Evolutionary conservation across 345 rosid species (phyloP).

Genomic region (Lepidium sativum): DNA sequence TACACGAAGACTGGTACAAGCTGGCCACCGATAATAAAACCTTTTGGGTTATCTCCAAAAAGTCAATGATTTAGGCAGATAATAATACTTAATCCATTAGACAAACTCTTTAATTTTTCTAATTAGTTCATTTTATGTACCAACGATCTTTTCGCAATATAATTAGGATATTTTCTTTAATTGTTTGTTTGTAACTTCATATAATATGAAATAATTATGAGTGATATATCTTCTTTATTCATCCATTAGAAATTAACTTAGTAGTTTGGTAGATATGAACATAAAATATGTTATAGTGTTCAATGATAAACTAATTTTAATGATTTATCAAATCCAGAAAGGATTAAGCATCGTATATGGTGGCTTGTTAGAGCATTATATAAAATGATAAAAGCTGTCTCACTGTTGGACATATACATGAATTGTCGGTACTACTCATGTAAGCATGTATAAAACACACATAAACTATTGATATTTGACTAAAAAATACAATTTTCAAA

Average conservation of each 20-base stretch:
- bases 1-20: constrained; percentile 12
- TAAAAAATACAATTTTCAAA: background rate
- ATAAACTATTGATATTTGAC: background rate
- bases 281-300: background rate
- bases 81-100: background rate
- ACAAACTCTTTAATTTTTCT: background rate
- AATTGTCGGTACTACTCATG: constrained; percentile 21
- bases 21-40: constrained; percentile 26
- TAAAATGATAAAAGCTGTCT: constrained; percentile 21
- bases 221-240: background rate
- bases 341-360: background rate
- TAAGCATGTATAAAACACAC: constrained; percentile 13
- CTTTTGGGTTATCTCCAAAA: constrained; percentile 11
- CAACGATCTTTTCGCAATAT: background rate
- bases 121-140: constrained; percentile 7
- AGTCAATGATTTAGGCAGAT: constrained; percentile 20
- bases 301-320: background rate
- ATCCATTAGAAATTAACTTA: background rate
- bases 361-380: constrained; percentile 7
- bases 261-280: constrained; percentile 1
- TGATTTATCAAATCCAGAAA: constrained; percentile 1
- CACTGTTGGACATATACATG: constrained; percentile 14
- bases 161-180: background rate
- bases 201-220: background rate
- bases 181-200: background rate